Evolutionary conservation across 176 grass and related monocot species (phyloP).

Genomic region (Carex littledalei): DNA sequence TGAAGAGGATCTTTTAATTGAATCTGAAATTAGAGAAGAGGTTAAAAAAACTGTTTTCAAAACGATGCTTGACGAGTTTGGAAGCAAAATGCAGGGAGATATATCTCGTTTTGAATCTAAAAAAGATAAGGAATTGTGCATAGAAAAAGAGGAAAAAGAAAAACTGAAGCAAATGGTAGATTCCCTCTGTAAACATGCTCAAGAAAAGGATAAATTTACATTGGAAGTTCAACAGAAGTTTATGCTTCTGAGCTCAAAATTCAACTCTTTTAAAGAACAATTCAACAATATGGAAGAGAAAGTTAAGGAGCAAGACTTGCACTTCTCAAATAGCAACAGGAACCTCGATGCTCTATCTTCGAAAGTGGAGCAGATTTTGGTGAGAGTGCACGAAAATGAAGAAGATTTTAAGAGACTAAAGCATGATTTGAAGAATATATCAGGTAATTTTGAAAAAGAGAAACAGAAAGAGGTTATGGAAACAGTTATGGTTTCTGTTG

Average conservation of each 20-base stretch:
- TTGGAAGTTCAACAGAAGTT: constrained; percentile 21
- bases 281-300: constrained; percentile 17
- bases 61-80: constrained; percentile 21
- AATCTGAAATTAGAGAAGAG: constrained; percentile 23
- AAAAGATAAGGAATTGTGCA: constrained; percentile 23
- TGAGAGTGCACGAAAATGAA: constrained; percentile 19
- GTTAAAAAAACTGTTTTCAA: constrained; percentile 25
- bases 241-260: constrained; percentile 7
- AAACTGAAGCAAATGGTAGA: constrained; percentile 27
- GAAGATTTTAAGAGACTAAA: constrained; percentile 16
- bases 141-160: constrained; percentile 25
- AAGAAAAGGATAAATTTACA: constrained; percentile 28
- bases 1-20: constrained; percentile 12
- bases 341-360: constrained; percentile 5
- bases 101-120: neutral
- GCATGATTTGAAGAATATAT: constrained; percentile 17
- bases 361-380: constrained; percentile 21
- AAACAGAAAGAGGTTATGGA: constrained; percentile 23
- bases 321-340: constrained; percentile 22
- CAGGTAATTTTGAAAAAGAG: constrained; percentile 12
- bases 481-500: constrained; percentile 15
- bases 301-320: constrained; percentile 22
- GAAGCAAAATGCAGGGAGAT: constrained; percentile 3
- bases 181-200: constrained; percentile 11
- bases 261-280: constrained; percentile 17